Base-by-base conservation (phyloP, 371 early-diverging fungal species). In the Mycotypha africana region DNA sequence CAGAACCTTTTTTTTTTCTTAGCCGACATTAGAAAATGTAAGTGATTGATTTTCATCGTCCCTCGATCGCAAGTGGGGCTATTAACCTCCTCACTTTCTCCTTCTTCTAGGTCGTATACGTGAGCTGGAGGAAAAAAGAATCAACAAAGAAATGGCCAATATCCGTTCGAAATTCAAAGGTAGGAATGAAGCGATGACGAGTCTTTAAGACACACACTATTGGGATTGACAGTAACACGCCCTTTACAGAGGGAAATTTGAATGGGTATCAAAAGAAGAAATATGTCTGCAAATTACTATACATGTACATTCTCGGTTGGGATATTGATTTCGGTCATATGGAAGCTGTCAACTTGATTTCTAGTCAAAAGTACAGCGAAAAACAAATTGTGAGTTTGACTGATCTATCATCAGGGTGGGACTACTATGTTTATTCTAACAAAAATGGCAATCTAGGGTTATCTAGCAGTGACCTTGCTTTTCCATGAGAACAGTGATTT, bases 71-170 rank as follows among this genome's bases (percentile, higher is more conserved):
- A n/a, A n/a, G n/a, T n/a, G n/a, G n/a, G n/a, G n/a, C n/a, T n/a
- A n/a, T n/a, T n/a, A n/a, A n/a, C n/a, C n/a, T n/a, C n/a, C n/a
- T n/a, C n/a, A n/a, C n/a, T n/a, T n/a, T n/a, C n/a, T n/a, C n/a
- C n/a, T n/a, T n/a, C n/a, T n/a, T 17, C 17, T 67, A 97, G 97
- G 97, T 66, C 89, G 96, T 35, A 91, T 93, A 32, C 79, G 91
- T 37, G 98, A 97, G 56, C 78, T 90, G 41, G 98, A 98, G 62
- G 95, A 95, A 66, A 93, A 93, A 69, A 77, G 98, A 41, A 91
- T 98, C 53, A 97, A 98, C 75, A 97, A 96, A 62, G 98, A 98
- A 73, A 81, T 98, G 80, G 96, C 97, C 51, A 96, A 98, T 72
- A 97, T 97, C 56, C 81, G 98, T 14, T 74, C 91, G 14, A 97